These are phyloP conservation scores for Beta corolliflora DNA, from an alignment of 179 eudicot species.

Conservation along the genomic window DNA sequence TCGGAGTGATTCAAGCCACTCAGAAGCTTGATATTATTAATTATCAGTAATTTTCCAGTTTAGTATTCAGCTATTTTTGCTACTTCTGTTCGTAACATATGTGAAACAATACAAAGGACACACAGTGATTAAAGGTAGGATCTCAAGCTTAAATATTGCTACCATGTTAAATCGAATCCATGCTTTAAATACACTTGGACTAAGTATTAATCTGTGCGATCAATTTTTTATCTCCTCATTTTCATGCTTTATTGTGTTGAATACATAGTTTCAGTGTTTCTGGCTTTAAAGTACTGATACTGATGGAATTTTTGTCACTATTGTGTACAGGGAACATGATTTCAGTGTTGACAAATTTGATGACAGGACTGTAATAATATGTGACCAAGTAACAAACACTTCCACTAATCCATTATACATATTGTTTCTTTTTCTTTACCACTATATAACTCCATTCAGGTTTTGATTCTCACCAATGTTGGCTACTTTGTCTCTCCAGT, in stretches of 20 bases:
- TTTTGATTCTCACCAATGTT: slow-evolving; percentile 7
- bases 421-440: not conserved
- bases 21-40: too few relatives aligned
- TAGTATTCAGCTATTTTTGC: too few relatives aligned
- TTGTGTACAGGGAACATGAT: slow-evolving; percentile 61
- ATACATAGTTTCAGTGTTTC: not conserved
- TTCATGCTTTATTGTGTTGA: not conserved
- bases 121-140: not conserved
- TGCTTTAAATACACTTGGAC: not conserved
- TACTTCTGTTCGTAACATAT: too few relatives aligned
- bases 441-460: not conserved
- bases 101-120: too few relatives aligned
- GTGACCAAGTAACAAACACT: slow-evolving; percentile 71
- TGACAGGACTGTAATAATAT: slow-evolving; percentile 86
- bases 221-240: not conserved
- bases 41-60: too few relatives aligned
- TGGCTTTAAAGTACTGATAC: not conserved
- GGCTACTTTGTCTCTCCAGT: slow-evolving; percentile 44
- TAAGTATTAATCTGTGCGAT: not conserved
- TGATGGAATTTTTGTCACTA: slow-evolving; percentile 17
- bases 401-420: not conserved
- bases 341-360: slow-evolving; percentile 81
- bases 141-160: not conserved
- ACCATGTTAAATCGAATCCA: not conserved
- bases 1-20: too few relatives aligned